These are phyloP conservation scores for Globisporangium nunn DNA, from an alignment of 352 stramenopile genomes.

Conservation along the genomic window DNA sequence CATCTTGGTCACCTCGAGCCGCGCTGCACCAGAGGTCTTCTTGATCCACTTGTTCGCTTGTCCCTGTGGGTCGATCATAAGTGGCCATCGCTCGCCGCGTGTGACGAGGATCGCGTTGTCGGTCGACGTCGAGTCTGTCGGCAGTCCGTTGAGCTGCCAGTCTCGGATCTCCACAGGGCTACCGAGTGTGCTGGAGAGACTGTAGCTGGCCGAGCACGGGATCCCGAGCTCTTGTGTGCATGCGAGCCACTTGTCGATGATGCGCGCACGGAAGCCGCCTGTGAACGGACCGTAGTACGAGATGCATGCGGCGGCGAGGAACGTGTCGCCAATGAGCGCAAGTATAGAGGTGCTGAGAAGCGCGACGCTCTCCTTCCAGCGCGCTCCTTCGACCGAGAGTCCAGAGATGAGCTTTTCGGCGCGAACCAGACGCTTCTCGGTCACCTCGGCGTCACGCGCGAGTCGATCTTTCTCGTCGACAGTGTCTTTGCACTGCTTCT, in stretches of 20 bases:
- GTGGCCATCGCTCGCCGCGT: conserved; percentile 84
- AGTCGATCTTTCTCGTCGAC: conserved; percentile 90
- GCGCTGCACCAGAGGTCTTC: conserved; percentile 61
- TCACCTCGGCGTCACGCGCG: conserved; percentile 79
- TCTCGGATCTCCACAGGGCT: conserved; percentile 89
- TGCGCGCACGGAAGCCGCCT: conserved; percentile 70
- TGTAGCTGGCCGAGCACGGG: conserved; percentile 69
- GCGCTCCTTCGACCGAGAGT: conserved; percentile 85
- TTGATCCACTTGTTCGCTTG: conserved; percentile 94
- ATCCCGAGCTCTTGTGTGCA: conserved; percentile 59
- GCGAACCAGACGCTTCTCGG: conserved; percentile 82
- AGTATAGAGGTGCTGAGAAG: conserved; percentile 71
- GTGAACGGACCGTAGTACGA: conserved; percentile 94
- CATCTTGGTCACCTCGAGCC: conserved; percentile 87
- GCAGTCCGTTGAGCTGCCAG: conserved; percentile 90
- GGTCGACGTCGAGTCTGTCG: conserved; percentile 88
- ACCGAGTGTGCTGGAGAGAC: conserved; percentile 69
- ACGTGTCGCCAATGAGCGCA: conserved; percentile 88
- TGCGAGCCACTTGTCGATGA: conserved; percentile 69
- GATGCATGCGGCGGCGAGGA: conserved; percentile 89
- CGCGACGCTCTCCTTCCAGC: conserved; percentile 89
- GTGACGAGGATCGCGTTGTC: conserved; percentile 92
- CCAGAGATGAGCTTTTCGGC: conserved; percentile 91
- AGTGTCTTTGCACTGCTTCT: conserved; percentile 89
- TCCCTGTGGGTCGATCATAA: conserved; percentile 93